Evolutionary conservation across 2,329 filamentous ascomycete species (phyloP), one percentile per base, ranked within the genome.

Genomic region (Berkeleyomyces rouxiae): DNA sequence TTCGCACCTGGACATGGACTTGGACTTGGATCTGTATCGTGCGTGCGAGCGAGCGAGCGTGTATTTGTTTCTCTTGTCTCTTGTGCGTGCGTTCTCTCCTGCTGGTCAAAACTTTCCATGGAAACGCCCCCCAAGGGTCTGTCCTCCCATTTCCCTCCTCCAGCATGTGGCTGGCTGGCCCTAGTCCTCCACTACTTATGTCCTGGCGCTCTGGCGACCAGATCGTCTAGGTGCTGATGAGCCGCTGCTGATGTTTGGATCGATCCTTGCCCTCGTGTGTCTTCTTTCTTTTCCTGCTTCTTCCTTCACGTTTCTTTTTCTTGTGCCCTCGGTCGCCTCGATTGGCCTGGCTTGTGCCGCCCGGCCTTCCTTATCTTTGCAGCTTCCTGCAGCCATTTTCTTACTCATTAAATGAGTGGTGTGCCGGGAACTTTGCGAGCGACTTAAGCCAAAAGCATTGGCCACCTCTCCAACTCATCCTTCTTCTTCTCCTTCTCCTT

Each of bases 401-500:
- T 33, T 36, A 7, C 11, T 39, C 51, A 55, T 39, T 55, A 36
- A 23, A 23, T 23, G 23, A 23, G 23, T 23, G 23, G 23, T 23
- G 23, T n/a, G 37, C 36, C 37, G 23, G 33, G 31, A 55, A 39
- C 51, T 11, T 55, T 55, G 51, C 11, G 37, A 55, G 51, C 51
- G 10, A 55, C 51, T 55, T 36, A 13, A 55, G 16, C 13, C 33
- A 55, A 55, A 36, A 39, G 51, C 51, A 55, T 55, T 55, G 51
- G 51, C 51, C 51, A 55, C 51, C 51, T 55, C 43, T 46, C 43
- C 43, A 46, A 46, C 39, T 58, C 46, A 33, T 58, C 37, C 39
- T 47, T 46, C 47, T 58, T 44, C 62, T 46, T 57, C 57, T 46
- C 42, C 42, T 36, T 40, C 47, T 44, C 61, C 51, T 57, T 55